Percentiles rank a stretch among this genome's conserved stretches.
Conservation (phyloP, 495 filamentous ascomycete species). For the Penicillium pancosmium region DNA sequence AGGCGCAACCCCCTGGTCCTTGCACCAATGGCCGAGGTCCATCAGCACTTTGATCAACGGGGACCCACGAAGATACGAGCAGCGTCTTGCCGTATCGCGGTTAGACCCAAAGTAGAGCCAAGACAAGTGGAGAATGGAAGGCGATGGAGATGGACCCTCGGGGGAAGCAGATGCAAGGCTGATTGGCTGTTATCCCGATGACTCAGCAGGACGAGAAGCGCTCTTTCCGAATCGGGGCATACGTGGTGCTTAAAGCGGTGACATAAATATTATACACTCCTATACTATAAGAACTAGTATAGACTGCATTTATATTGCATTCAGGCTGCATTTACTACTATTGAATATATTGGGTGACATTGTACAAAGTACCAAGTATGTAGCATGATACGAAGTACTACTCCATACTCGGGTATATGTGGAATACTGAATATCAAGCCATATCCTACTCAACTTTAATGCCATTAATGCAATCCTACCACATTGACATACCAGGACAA, state of each 20-base stretch:
- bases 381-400: too few species aligned
- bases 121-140: neutral
- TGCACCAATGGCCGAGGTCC: slow-evolving; percentile 1
- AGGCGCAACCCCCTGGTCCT: neutral
- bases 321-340: neutral
- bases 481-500: too few species aligned
- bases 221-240: slow-evolving; percentile 25
- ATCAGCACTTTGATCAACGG: slow-evolving; percentile 5
- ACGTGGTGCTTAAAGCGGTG: neutral
- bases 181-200: neutral
- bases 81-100: slow-evolving; percentile 11
- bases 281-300: neutral
- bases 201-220: slow-evolving; percentile 16
- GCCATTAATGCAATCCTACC: too few species aligned
- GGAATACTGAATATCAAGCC: too few species aligned
- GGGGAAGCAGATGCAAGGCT: too few species aligned
- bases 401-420: too few species aligned
- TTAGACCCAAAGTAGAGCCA: slow-evolving; percentile 10
- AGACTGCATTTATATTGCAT: neutral
- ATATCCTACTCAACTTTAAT: too few species aligned
- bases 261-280: neutral
- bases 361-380: too few species aligned
- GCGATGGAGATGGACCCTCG: neutral
- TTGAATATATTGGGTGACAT: neutral
- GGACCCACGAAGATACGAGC: neutral